Evolutionary conservation across 2,329 filamentous ascomycete species (phyloP).

Genomic region (Rachicladosporium sp.): DNA sequence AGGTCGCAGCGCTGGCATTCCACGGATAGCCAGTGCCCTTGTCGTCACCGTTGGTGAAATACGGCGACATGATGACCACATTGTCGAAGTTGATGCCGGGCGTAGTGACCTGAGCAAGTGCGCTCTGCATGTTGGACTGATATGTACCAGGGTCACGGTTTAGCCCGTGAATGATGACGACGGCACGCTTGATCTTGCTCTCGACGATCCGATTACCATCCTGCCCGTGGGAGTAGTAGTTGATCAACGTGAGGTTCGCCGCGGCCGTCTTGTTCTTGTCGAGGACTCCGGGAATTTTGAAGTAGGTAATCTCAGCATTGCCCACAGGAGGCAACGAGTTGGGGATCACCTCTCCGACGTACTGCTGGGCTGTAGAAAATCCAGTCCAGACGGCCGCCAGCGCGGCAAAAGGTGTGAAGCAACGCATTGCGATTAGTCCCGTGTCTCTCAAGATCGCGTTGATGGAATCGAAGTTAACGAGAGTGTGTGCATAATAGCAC

Average conservation of each 20-base stretch:
- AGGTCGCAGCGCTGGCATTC: constrained; percentile 14
- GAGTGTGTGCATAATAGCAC: not conserved
- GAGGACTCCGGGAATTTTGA: constrained; percentile 17
- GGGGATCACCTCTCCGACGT: constrained; percentile 20
- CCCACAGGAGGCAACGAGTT: constrained; percentile 20
- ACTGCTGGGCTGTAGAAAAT: constrained; percentile 18
- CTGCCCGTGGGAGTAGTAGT: constrained; percentile 21
- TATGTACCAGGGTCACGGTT: constrained; percentile 24
- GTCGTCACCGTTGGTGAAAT: constrained; percentile 25
- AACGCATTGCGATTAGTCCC: constrained; percentile 2
- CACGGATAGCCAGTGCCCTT: constrained; percentile 24
- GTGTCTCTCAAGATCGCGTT: not conserved
- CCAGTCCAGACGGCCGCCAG: constrained; percentile 6
- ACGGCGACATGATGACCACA: constrained; percentile 23
- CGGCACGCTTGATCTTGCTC: constrained; percentile 19
- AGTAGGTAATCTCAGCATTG: constrained; percentile 23
- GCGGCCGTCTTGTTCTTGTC: constrained; percentile 13
- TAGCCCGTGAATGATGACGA: constrained; percentile 25
- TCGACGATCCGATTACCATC: constrained; percentile 16
- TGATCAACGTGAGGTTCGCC: constrained; percentile 22
- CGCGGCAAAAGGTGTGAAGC: constrained; percentile 6
- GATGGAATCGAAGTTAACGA: not conserved
- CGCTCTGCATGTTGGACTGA: constrained; percentile 21
- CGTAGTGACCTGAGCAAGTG: constrained; percentile 18
- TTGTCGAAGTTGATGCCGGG: constrained; percentile 19